These are phyloP conservation scores for Penicillium manginii DNA, from an alignment of 495 filamentous ascomycete genomes.

Conservation along the genomic window DNA sequence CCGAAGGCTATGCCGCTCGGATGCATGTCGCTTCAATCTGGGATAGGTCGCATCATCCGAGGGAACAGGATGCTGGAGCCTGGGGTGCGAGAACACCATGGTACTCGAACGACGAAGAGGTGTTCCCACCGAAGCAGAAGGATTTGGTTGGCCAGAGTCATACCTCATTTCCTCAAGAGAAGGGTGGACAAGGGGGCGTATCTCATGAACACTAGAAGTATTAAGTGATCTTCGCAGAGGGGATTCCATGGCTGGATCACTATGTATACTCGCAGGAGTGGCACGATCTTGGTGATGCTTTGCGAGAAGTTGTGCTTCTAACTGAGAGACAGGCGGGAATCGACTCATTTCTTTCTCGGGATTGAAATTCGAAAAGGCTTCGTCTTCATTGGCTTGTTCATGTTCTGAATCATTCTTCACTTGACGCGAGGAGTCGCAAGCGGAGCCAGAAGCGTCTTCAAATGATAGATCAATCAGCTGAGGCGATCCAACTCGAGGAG, in stretches of 20 bases:
- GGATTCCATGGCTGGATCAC: not conserved
- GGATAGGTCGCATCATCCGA: not conserved
- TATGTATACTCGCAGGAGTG: not conserved
- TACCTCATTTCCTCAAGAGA: not conserved
- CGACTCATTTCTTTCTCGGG: slow-evolving; percentile 34
- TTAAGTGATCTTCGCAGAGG: slow-evolving; percentile 10
- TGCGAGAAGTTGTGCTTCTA: slow-evolving; percentile 45
- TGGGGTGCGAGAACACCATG: slow-evolving; percentile 9
- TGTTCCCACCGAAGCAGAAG: not conserved
- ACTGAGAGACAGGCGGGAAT: slow-evolving; percentile 51
- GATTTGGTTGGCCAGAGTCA: not conserved
- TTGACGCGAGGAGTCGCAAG: not conserved
- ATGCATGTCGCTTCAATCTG: slow-evolving; percentile 26
- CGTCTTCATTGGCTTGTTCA: not conserved
- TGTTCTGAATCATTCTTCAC: not conserved
- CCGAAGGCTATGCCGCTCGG: slow-evolving; percentile 31
- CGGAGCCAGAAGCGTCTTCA: slow-evolving; percentile 15
- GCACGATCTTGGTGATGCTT: slow-evolving; percentile 17
- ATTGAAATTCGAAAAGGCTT: slow-evolving; percentile 17
- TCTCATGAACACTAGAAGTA: not conserved
- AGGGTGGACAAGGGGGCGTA: not conserved
- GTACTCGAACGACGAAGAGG: slow-evolving; percentile 34
- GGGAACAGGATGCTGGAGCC: not conserved
- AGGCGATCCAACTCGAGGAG: slow-evolving; percentile 6
- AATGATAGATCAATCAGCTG: slow-evolving; percentile 24